These are phyloP conservation scores for Xylariaceae sp. DNA, from an alignment of 2,329 filamentous ascomycete genomes.

Conservation along the genomic window DNA sequence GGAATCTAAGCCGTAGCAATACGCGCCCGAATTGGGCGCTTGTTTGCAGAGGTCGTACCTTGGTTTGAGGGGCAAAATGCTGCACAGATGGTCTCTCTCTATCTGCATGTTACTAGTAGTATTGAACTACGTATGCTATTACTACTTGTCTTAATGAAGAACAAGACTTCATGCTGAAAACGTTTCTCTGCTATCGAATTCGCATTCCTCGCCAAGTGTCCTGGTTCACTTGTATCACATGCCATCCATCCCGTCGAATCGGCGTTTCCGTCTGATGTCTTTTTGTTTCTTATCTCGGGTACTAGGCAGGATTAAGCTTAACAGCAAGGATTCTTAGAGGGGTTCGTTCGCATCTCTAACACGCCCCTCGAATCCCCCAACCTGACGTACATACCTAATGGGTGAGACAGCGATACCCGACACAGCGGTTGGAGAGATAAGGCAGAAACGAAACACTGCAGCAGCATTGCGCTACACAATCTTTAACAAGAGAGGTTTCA, in stretches of 20 bases:
- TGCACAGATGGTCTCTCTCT: conserved; percentile 19
- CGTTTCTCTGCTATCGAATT: conserved; percentile 1
- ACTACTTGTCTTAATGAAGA: conserved; percentile 15
- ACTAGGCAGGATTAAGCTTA: conserved; percentile 22
- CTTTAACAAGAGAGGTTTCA: conserved; percentile 28
- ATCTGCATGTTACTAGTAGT: conserved; percentile 10
- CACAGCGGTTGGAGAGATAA: neutral
- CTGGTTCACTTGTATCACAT: conserved; percentile 3
- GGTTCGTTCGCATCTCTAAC: conserved; percentile 5
- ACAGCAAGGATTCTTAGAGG: conserved; percentile 16
- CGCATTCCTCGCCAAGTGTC: neutral
- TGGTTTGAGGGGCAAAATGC: conserved; percentile 7
- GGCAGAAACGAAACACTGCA: conserved; percentile 25
- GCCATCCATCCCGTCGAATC: neutral
- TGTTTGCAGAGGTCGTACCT: conserved; percentile 15
- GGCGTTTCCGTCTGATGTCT: conserved; percentile 29
- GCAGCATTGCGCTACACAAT: conserved; percentile 15
- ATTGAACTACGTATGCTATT: conserved; percentile 16
- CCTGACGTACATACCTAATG: no score
- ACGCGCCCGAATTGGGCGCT: conserved; percentile 24
- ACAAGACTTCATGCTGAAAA: no score
- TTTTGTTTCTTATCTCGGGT: conserved; percentile 1
- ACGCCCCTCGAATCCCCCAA: conserved; percentile 4
- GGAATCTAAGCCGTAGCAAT: conserved; percentile 16
- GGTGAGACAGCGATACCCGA: conserved; percentile 12